phyloP scores from a whole-genome alignment of 2,329 filamentous ascomycete genomes.

The Venturia effusa region DNA sequence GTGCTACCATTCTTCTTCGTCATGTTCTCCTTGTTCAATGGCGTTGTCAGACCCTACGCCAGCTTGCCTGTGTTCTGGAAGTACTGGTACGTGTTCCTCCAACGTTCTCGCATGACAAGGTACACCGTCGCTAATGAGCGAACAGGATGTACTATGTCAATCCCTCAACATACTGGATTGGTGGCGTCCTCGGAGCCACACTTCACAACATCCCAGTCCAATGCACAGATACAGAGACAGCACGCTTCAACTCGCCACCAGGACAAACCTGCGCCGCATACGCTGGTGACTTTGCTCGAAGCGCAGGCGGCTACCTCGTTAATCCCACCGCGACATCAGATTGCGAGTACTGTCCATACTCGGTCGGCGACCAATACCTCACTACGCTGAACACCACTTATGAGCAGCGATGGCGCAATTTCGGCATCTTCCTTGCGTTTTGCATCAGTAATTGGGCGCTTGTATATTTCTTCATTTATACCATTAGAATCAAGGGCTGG shows the following conservation, averaged over 20 bases:
- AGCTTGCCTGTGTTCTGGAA: constrained; percentile 62
- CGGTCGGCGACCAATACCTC: constrained; percentile 56
- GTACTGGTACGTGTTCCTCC: constrained; percentile 30
- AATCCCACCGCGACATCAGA: constrained; percentile 47
- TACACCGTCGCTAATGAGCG: neutral
- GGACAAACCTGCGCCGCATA: constrained; percentile 34
- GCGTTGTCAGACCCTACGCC: constrained; percentile 47
- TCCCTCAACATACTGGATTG: constrained; percentile 54
- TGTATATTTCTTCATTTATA: constrained; percentile 70
- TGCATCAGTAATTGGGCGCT: constrained; percentile 52
- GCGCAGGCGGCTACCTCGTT: constrained; percentile 50
- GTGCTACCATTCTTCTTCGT: constrained; percentile 70
- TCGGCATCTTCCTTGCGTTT: constrained; percentile 43
- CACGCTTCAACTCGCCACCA: constrained; percentile 28
- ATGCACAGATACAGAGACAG: constrained; percentile 34
- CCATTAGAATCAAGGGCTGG: constrained; percentile 59
- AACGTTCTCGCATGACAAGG: neutral
- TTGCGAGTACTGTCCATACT: constrained; percentile 63
- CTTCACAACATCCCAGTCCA: constrained; percentile 36
- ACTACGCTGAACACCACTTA: constrained; percentile 31
- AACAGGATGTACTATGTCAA: constrained; percentile 53
- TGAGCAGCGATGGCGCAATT: constrained; percentile 40
- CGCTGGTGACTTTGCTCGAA: constrained; percentile 26
- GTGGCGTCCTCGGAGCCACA: constrained; percentile 28
- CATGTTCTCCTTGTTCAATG: constrained; percentile 55